Base-by-base conservation (phyloP, 2,329 filamentous ascomycete genomes). In the Pleurostoma richardsiae region DNA sequence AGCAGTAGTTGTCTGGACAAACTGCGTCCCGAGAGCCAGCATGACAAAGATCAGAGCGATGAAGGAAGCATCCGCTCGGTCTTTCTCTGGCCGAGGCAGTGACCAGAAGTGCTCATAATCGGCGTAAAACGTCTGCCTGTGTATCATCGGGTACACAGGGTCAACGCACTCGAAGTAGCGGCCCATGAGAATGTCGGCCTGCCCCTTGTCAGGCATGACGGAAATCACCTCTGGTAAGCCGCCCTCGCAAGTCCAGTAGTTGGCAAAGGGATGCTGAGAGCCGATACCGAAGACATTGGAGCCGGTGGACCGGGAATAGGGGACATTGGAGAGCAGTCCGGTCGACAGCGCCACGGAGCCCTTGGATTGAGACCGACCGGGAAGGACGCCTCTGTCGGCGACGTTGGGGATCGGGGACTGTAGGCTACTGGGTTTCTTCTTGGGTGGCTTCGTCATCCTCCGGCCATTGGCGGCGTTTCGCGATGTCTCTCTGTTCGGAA, bases 221-320 rank as follows among this genome's bases (percentile, higher is more conserved):
- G 79, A 82, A 40, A 90, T 82, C 5, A 90, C 86, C 64, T 92
- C 88, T 6, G 80, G 73, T 19, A 92, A 68, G 0, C 86, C 87
- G 42, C 88, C 87, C 50, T 84, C 79, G 57, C 84, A 88, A 3
- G 86, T 91, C 88, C 88, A 92, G 64, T 91, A 91, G 60, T 91
- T 91, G 57, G 85, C 83, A 60, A 90, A 90, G 0, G 86, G 86
- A 59, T 90, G 86, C 59, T 89, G 85, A 1, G 84, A 83, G 10
- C 85, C 86, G 52, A 90, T 82, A n/a, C 87, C 87, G 59, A 91
- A 91, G 46, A 90, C 85, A 53, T 88, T 89, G 46, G 84, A 88
- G 2, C 84, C 83, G 5, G 82, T 82, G 7, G 84, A 80, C 39
- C 80, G 74, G 0, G 86, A 86, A 59, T 86, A 87, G 1, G 86